These are phyloP conservation scores for Raddia distichophylla DNA, from an alignment of 176 grass and related monocot species.

Conservation along the genomic window DNA sequence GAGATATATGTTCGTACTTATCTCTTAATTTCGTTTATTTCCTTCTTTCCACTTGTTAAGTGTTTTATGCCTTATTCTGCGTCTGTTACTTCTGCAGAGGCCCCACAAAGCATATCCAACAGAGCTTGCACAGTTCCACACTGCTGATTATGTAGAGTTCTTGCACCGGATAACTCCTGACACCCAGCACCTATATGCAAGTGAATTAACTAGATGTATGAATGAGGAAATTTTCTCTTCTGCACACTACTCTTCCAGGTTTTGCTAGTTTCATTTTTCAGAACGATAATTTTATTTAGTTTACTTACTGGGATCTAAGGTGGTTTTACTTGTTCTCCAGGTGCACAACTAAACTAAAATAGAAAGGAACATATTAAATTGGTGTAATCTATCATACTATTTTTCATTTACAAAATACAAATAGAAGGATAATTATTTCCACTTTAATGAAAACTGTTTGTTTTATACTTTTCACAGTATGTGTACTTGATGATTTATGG, in stretches of 20 bases:
- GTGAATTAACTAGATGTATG: conserved; percentile 95
- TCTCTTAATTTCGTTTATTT: conserved; percentile 26
- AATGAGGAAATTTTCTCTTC: conserved; percentile 42
- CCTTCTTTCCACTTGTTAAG: conserved; percentile 32
- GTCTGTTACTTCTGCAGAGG: conserved; percentile 59
- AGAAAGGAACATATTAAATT: conserved; percentile 11
- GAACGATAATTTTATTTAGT: conserved; percentile 14
- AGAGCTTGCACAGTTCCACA: conserved; percentile 96
- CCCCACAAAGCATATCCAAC: conserved; percentile 99
- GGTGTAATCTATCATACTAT: neutral
- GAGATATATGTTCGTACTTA: conserved; percentile 90
- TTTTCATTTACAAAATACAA: conserved; percentile 25
- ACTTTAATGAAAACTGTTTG: neutral
- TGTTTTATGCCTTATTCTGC: conserved; percentile 18
- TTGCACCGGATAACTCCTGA: conserved; percentile 95
- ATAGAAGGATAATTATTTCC: conserved; percentile 17
- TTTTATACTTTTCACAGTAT: conserved; percentile 21
- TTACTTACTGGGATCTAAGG: conserved; percentile 20
- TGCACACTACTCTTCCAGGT: conserved; percentile 21
- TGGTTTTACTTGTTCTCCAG: conserved; percentile 12
- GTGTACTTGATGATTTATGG: neutral
- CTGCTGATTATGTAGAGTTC: conserved; percentile 98
- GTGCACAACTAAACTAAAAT: conserved; percentile 33
- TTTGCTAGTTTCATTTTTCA: conserved; percentile 18
- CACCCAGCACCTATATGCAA: conserved; percentile 68